Percentiles rank a stretch among this genome's conserved stretches.
Evolutionary conservation across 2,329 filamentous ascomycete genomes (phyloP).

Genomic region (Lecanicillium sp.): DNA sequence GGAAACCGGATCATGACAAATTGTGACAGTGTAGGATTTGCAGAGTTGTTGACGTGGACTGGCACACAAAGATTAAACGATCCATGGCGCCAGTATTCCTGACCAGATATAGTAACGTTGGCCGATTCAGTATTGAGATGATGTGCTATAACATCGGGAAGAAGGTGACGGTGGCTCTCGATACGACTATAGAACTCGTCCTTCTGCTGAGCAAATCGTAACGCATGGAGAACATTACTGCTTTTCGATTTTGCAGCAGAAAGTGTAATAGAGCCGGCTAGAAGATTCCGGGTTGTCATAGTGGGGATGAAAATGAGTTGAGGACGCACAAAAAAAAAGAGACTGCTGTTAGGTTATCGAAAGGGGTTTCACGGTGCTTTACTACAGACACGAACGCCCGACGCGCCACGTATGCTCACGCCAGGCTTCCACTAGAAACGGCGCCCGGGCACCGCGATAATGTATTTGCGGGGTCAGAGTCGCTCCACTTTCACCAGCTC

Average conservation of each 20-base stretch:
- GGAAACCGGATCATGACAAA: conserved; percentile 15
- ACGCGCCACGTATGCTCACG: too few species aligned
- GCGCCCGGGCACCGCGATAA: too few species aligned
- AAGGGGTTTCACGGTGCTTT: too few species aligned
- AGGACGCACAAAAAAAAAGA: too few species aligned
- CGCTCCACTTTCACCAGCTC: too few species aligned
- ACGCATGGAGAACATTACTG: conserved; percentile 2
- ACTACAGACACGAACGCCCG: too few species aligned
- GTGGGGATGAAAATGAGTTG: neutral
- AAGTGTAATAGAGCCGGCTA: conserved; percentile 5
- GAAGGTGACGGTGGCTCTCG: conserved; percentile 3
- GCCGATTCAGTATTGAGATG: conserved; percentile 1
- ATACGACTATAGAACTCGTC: conserved; percentile 3
- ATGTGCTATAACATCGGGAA: neutral
- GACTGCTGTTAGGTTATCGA: too few species aligned
- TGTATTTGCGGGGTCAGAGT: too few species aligned
- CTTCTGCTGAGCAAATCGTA: conserved; percentile 1
- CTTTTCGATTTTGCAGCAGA: neutral
- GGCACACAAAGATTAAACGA: conserved; percentile 25
- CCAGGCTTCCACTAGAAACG: too few species aligned
- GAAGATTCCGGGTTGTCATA: conserved; percentile 1
- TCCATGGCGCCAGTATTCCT: conserved; percentile 14
- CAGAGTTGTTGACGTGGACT: conserved; percentile 9
- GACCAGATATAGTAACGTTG: conserved; percentile 1
- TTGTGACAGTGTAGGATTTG: conserved; percentile 3